phyloP scores from a whole-genome alignment of 345 rosid genomes.

The Citropsis articulata region DNA sequence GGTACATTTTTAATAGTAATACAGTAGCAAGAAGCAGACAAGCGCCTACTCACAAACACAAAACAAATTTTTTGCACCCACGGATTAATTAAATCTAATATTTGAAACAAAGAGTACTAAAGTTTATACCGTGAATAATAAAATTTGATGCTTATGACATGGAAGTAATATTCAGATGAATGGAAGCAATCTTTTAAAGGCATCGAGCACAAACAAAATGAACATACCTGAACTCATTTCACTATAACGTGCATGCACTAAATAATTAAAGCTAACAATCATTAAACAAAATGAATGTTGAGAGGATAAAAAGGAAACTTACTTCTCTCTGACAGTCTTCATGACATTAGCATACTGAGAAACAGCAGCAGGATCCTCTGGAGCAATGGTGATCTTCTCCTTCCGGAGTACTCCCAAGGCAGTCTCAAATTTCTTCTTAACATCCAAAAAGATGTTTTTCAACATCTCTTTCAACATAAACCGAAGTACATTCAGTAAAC shows the following conservation, averaged over 20 bases:
- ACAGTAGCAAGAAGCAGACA: neutral
- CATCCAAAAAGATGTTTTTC: constrained; percentile 83
- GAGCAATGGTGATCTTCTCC: constrained; percentile 91
- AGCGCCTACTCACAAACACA: too few species aligned
- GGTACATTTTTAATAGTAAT: neutral
- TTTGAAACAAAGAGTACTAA: neutral
- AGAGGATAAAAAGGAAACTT: constrained; percentile 24
- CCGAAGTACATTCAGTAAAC: constrained; percentile 8
- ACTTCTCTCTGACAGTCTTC: constrained; percentile 92
- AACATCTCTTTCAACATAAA: constrained; percentile 62
- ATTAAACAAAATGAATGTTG: neutral
- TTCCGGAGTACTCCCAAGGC: constrained; percentile 75
- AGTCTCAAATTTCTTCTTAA: constrained; percentile 76
- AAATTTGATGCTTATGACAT: neutral
- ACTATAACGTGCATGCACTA: neutral
- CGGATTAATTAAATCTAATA: neutral
- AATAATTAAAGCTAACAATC: neutral
- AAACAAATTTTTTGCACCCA: neutral
- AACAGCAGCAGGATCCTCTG: constrained; percentile 88
- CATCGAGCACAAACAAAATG: neutral
- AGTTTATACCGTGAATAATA: neutral
- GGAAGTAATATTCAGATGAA: neutral
- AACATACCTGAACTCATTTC: neutral
- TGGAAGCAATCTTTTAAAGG: neutral
- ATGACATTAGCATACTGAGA: constrained; percentile 80